Conservation (phyloP, 1,284 basidiomycete genomes). For the Athelia sp. region DNA sequence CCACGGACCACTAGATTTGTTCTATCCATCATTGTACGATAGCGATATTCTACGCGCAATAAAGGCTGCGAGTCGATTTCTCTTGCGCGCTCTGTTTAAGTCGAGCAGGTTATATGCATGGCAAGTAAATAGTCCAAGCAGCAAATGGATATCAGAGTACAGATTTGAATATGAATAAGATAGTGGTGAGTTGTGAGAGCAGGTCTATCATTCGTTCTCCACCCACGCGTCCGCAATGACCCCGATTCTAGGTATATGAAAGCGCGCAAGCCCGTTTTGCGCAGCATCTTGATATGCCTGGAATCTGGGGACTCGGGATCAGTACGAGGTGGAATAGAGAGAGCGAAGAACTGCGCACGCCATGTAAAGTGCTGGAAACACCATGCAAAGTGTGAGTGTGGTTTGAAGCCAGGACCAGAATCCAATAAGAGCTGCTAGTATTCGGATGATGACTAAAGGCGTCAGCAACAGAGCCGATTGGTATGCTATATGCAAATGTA, state of each 20-base stretch:
- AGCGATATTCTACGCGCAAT: no score
- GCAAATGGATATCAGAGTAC: no score
- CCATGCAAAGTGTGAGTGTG: slow-evolving; percentile 40
- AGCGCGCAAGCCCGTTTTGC: slow-evolving; percentile 47
- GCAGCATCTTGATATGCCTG: slow-evolving; percentile 66
- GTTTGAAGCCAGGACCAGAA: slow-evolving; percentile 44
- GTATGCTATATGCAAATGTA: slow-evolving; percentile 48
- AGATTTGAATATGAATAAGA: neutral
- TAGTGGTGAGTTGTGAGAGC: neutral
- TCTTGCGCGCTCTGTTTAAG: no score
- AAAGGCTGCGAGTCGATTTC: no score
- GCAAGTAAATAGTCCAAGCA: no score
- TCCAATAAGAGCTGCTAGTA: slow-evolving; percentile 50
- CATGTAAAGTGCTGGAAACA: slow-evolving; percentile 44
- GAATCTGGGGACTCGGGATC: slow-evolving; percentile 33
- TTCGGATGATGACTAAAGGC: slow-evolving; percentile 57
- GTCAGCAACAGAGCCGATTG: slow-evolving; percentile 74
- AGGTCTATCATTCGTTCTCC: slow-evolving; percentile 50
- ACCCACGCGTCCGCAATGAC: slow-evolving; percentile 71
- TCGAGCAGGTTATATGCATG: no score
- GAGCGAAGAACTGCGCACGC: slow-evolving; percentile 35
- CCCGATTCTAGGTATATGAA: slow-evolving; percentile 65
- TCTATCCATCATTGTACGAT: neutral
- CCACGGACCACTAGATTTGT: neutral
- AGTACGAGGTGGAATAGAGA: slow-evolving; percentile 5